phyloP scores from a whole-genome alignment of 2,329 filamentous ascomycete genomes.

The Epichloe sp. region DNA sequence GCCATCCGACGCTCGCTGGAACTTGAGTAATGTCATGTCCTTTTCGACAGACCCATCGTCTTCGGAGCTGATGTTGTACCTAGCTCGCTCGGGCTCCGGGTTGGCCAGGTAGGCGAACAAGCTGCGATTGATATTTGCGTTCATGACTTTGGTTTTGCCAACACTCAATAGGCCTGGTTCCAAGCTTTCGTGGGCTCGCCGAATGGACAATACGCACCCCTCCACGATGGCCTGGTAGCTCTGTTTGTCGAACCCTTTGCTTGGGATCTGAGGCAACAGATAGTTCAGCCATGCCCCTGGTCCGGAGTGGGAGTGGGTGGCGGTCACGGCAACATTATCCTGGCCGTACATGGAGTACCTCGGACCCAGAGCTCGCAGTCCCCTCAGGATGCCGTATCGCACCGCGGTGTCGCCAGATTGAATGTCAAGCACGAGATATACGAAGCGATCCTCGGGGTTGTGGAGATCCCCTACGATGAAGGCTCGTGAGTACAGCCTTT shows the following conservation, averaged over 20 bases:
- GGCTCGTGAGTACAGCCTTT: slow-evolving; percentile 72
- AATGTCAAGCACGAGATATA: slow-evolving; percentile 79
- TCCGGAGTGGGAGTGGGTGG: slow-evolving; percentile 81
- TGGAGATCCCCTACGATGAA: slow-evolving; percentile 68
- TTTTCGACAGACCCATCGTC: slow-evolving; percentile 49
- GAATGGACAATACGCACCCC: slow-evolving; percentile 66
- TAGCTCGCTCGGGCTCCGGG: slow-evolving; percentile 54
- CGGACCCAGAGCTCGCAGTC: slow-evolving; percentile 50
- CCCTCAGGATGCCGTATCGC: slow-evolving; percentile 67
- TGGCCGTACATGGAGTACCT: slow-evolving; percentile 60
- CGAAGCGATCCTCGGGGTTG: slow-evolving; percentile 55
- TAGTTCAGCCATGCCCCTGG: slow-evolving; percentile 91
- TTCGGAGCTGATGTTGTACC: slow-evolving; percentile 36
- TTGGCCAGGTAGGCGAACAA: slow-evolving; percentile 77
- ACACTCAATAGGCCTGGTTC: slow-evolving; percentile 51
- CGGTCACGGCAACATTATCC: slow-evolving; percentile 76
- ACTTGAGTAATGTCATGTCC: slow-evolving; percentile 63
- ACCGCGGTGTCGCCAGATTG: slow-evolving; percentile 79
- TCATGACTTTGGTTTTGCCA: slow-evolving; percentile 45
- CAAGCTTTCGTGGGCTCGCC: slow-evolving; percentile 54
- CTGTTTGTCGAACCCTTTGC: slow-evolving; percentile 70
- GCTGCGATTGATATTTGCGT: slow-evolving; percentile 74
- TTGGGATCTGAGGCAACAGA: slow-evolving; percentile 77
- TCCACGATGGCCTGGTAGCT: slow-evolving; percentile 81
- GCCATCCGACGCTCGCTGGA: slow-evolving; percentile 56